Evolutionary conservation across 176 grass and related monocot species (phyloP).

Genomic region (Aegilops bicornis): DNA sequence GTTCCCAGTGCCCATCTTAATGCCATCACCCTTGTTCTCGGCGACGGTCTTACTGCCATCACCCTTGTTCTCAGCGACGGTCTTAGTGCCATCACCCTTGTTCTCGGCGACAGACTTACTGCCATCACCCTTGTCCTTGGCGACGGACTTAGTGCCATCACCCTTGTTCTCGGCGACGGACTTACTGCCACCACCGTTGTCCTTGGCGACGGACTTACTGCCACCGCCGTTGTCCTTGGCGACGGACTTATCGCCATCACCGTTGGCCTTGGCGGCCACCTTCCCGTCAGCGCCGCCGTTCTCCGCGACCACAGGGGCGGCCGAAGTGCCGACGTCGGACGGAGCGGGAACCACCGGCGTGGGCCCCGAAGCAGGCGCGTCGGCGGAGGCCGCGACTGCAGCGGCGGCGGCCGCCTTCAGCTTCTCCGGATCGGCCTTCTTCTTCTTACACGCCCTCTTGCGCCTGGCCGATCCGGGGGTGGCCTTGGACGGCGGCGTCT

Average conservation of each 20-base stretch:
- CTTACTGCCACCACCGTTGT: not conserved
- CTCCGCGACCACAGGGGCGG: not conserved
- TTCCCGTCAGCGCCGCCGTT: not conserved
- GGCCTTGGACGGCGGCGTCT: constrained; percentile 11
- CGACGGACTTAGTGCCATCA: not conserved
- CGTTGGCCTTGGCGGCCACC: not conserved
- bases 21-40: not conserved
- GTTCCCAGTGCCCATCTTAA: not conserved
- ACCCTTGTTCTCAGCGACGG: not conserved
- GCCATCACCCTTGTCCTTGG: not conserved
- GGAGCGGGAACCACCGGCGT: not conserved
- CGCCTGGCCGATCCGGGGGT: not conserved
- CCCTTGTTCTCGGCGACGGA: not conserved
- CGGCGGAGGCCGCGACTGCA: not conserved
- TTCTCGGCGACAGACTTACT: not conserved
- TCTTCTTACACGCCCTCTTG: constrained; percentile 16
- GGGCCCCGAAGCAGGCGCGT: constrained; percentile 8
- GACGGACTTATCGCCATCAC: not conserved
- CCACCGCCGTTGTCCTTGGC: not conserved
- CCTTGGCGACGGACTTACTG: not conserved
- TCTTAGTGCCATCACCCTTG: not conserved
- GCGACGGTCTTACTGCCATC: not conserved
- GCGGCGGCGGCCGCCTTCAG: not conserved
- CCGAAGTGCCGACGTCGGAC: not conserved
- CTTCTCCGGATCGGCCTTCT: constrained; percentile 18